Percentiles rank a stretch among this genome's conserved stretches.
Conservation (phyloP, 305 asterid genomes). For the Fraxinus ornus region DNA sequence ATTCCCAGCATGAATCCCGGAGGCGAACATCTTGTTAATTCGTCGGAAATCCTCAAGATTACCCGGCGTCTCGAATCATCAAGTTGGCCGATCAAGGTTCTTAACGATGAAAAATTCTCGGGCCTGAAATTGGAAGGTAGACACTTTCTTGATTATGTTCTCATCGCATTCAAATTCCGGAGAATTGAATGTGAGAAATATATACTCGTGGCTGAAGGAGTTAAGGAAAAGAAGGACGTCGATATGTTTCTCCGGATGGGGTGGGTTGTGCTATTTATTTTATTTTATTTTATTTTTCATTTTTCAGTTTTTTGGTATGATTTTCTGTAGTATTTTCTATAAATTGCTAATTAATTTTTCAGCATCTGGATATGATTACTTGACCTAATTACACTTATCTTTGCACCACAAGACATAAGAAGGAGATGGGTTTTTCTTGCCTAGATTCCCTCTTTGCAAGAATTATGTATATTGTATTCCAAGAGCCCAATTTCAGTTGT, state of each 20-base stretch:
- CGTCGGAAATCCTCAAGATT: neutral
- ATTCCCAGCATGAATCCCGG: neutral
- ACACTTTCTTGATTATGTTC: neutral
- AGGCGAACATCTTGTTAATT: neutral
- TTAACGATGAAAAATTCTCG: neutral
- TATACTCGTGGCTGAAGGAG: neutral
- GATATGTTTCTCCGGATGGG: neutral
- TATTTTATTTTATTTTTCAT: neutral
- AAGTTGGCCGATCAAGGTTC: neutral
- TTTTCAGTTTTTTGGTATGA: neutral
- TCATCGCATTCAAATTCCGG: neutral
- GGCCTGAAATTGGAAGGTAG: neutral
- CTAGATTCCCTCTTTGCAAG: neutral
- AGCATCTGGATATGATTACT: too few species aligned
- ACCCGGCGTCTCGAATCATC: neutral
- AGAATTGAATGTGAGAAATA: neutral
- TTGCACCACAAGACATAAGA: neutral
- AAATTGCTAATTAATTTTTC: neutral
- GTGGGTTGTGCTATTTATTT: neutral
- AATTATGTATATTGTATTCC: too few species aligned
- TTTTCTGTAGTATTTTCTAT: neutral
- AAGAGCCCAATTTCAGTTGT: too few species aligned
- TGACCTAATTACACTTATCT: neutral
- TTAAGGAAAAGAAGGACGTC: neutral
- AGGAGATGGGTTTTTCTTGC: neutral